Conservation (phyloP, 805 yeast species). For the Peterozyma xylosa region DNA sequence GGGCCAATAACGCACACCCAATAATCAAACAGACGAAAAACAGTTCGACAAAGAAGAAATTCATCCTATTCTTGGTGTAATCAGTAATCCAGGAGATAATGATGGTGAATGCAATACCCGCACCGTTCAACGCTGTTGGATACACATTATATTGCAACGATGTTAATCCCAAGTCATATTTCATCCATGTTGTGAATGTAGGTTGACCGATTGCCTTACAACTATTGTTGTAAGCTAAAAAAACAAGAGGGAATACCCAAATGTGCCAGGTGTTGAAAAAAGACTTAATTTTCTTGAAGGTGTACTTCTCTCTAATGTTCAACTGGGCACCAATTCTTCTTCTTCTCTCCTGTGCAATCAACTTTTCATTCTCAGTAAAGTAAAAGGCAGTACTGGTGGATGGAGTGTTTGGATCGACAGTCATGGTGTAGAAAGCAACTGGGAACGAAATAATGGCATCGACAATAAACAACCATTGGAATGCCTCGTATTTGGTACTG, state of each 20-base stretch:
- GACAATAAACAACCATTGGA: constrained; percentile 39
- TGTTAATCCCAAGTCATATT: constrained; percentile 23
- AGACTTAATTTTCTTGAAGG: constrained; percentile 29
- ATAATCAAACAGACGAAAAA: constrained; percentile 32
- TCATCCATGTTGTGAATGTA: constrained; percentile 39
- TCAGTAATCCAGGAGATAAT: constrained; percentile 29
- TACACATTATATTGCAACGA: constrained; percentile 29
- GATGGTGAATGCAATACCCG: constrained; percentile 29
- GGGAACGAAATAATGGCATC: constrained; percentile 31
- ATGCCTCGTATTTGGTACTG: constrained; percentile 20
- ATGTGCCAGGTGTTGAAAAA: constrained; percentile 44
- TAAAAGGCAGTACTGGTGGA: constrained; percentile 34
- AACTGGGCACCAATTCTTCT: constrained; percentile 33
- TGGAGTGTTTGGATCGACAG: constrained; percentile 38
- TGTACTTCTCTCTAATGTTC: constrained; percentile 32
- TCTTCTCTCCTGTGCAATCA: constrained; percentile 41
- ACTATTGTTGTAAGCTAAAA: constrained; percentile 29
- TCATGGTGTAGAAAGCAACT: constrained; percentile 32
- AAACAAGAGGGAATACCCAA: constrained; percentile 32
- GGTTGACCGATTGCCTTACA: constrained; percentile 29
- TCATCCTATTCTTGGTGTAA: constrained; percentile 24
- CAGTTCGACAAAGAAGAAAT: constrained; percentile 26
- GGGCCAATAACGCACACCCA: constrained; percentile 34
- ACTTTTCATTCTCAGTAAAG: constrained; percentile 31
- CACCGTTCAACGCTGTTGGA: constrained; percentile 31